A percentile compares a stretch with the other conserved stretches of the same genome.
These are phyloP conservation scores for Aphelidium insulamus DNA, from an alignment of 371 early-diverging fungal species.

Conservation along the genomic window DNA sequence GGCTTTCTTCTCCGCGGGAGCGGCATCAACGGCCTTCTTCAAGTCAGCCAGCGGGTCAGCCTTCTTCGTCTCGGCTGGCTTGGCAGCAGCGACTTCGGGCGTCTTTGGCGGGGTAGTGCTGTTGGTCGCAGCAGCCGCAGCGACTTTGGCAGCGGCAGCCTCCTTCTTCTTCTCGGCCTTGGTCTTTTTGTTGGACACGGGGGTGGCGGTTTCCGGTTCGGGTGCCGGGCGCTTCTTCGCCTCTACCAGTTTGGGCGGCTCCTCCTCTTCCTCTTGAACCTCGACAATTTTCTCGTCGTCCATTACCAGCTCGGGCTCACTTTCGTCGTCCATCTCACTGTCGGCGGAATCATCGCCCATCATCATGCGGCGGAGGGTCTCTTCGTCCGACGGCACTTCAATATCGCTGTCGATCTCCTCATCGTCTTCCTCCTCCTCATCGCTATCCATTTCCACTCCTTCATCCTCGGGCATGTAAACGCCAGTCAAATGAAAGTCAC, in stretches of 20 bases:
- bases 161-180: slow-evolving; percentile 7
- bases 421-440: slow-evolving; percentile 11
- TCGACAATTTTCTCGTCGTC: slow-evolving; percentile 13
- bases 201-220: too few relatives aligned
- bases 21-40: slow-evolving; percentile 13
- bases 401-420: slow-evolving; percentile 17
- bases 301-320: slow-evolving; percentile 5
- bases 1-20: slow-evolving; percentile 10
- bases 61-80: slow-evolving; percentile 16
- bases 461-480: slow-evolving; percentile 35
- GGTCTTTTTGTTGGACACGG: slow-evolving; percentile 10
- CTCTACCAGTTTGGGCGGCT: slow-evolving; percentile 9
- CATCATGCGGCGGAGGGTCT: too few relatives aligned
- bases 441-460: too few relatives aligned
- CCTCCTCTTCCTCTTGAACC: slow-evolving; percentile 15
- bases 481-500: slow-evolving; percentile 42
- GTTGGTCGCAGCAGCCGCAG: too few relatives aligned
- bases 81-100: too few relatives aligned
- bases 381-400: slow-evolving; percentile 5
- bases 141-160: slow-evolving; percentile 11
- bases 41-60: slow-evolving; percentile 1
- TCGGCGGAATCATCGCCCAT: not conserved
- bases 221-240: slow-evolving; percentile 5
- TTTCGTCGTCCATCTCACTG: slow-evolving; percentile 11
- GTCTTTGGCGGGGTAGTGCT: too few relatives aligned